Percentiles rank a stretch among this genome's conserved stretches.
Evolutionary conservation across 2,329 filamentous ascomycete genomes (phyloP).

Genomic region (Aspergillus floridensis): DNA sequence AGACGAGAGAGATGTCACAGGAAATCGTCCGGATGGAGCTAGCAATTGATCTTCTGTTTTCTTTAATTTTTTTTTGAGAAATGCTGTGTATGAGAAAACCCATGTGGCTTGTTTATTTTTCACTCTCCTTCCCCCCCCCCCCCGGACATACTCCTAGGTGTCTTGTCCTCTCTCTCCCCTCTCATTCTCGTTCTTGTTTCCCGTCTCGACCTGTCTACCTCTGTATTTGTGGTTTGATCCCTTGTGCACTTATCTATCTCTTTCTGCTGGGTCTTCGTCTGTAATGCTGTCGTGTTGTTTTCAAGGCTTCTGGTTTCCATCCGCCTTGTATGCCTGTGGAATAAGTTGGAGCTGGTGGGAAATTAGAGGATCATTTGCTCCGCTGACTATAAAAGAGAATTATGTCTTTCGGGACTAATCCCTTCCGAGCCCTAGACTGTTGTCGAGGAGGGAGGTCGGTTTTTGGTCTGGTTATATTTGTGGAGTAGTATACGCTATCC

Average conservation of each 20-base stretch:
- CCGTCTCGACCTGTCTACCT: neutral
- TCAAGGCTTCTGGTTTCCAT: neutral
- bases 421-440: too few species aligned
- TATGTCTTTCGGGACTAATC: too few species aligned
- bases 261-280: neutral
- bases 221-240: neutral
- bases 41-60: neutral
- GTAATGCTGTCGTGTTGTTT: neutral
- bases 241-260: neutral
- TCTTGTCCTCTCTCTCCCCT: neutral
- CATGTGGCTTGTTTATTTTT: neutral
- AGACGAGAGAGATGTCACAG: neutral
- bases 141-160: neutral
- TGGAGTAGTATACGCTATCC: too few species aligned
- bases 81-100: neutral
- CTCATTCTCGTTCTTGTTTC: neutral
- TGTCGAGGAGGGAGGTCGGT: too few species aligned
- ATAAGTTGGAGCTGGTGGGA: too few species aligned
- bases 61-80: neutral
- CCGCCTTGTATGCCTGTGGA: too few species aligned
- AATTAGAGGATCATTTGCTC: too few species aligned
- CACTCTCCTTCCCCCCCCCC: neutral
- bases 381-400: too few species aligned
- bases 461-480: too few species aligned
- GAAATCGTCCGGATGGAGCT: neutral